Conservation (phyloP, 495 filamentous ascomycete species). For the Astrocystis sublimbata region DNA sequence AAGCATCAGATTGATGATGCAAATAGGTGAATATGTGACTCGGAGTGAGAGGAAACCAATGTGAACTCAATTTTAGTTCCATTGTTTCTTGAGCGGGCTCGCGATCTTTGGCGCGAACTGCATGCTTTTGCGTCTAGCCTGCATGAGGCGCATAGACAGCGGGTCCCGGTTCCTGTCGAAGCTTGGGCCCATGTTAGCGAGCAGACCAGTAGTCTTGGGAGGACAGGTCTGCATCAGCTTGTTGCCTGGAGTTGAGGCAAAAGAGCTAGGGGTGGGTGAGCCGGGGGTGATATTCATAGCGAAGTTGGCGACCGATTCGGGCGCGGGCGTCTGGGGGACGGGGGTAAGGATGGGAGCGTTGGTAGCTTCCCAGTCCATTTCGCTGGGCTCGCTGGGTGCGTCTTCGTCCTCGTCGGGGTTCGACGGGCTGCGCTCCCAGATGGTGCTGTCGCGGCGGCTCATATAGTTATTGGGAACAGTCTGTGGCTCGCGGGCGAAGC, state of each 20-base stretch:
- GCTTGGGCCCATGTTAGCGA: constrained; percentile 41
- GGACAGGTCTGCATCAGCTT: constrained; percentile 73
- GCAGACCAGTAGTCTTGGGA: constrained; percentile 57
- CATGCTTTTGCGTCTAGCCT: constrained; percentile 76
- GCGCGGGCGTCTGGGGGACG: constrained; percentile 55
- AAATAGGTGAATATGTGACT: no score
- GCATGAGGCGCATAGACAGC: constrained; percentile 66
- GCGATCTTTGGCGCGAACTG: constrained; percentile 77
- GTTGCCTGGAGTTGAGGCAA: constrained; percentile 25
- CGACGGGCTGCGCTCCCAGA: constrained; percentile 50
- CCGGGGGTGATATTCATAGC: constrained; percentile 43
- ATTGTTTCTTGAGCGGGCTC: constrained; percentile 67
- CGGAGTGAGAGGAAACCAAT: no score
- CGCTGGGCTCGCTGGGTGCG: constrained; percentile 34
- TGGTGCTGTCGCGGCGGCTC: constrained; percentile 51
- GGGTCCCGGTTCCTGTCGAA: constrained; percentile 45
- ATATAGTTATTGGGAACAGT: constrained; percentile 45
- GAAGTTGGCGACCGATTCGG: constrained; percentile 46
- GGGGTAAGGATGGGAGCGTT: constrained; percentile 45
- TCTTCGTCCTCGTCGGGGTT: constrained; percentile 45
- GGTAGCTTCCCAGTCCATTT: constrained; percentile 27
- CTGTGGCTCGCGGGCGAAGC: constrained; percentile 39
- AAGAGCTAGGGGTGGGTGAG: constrained; percentile 24
- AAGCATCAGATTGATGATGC: no score
- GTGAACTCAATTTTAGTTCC: constrained; percentile 35